Base-by-base conservation (phyloP, 2,329 filamentous ascomycete species). In the Neophaeococcomyces mojaviensis region DNA sequence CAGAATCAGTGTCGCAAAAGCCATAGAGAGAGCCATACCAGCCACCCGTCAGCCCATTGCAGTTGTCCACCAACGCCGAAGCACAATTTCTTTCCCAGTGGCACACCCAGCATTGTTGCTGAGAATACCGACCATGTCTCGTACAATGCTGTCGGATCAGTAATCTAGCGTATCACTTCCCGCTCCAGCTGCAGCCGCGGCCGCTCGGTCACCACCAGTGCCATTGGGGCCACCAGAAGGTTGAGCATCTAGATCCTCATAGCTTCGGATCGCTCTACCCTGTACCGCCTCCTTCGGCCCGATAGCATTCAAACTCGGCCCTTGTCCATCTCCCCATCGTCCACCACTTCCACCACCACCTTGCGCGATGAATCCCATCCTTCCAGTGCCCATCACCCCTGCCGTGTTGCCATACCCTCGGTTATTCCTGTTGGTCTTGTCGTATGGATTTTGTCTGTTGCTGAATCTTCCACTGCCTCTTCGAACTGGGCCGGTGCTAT, bases 191-290 rank as follows among this genome's bases (percentile, higher is more conserved):
- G 47, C 50, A 13, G 50, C 54, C 4, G 46, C 37, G 12, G 54
- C 49, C 35, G 46, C 55, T 20, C 43, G 30, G 42, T 65, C 64
- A 16, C 61, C 62, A 32, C 66, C 67, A 42, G 69, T 70, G 31
- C 50, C 46, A 34, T 48, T 44, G 15, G 36, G 50, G 12, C 39
- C 38, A 38, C 39, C 40, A n/a, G 49, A n/a, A 2, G 56, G 56
- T 30, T 50, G 50, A 28, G 94, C 90, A 68, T 98, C 92, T 19
- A 98, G 72, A 62, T 98, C 92, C 65, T 98, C 94, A 62, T 98
- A 98, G 64, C 88, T 96, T 76, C 94, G 95, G 54, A 98, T 70
- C 50, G 86, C 95, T 47, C 92, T 80, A 4, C 92, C 92, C 56
- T 94, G 87, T 1, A 94, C 88, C 9, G 92, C 90, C 66, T 97